phyloP scores from a whole-genome alignment of 2,329 filamentous ascomycete species.

The Arachnopeziza araneosa region DNA sequence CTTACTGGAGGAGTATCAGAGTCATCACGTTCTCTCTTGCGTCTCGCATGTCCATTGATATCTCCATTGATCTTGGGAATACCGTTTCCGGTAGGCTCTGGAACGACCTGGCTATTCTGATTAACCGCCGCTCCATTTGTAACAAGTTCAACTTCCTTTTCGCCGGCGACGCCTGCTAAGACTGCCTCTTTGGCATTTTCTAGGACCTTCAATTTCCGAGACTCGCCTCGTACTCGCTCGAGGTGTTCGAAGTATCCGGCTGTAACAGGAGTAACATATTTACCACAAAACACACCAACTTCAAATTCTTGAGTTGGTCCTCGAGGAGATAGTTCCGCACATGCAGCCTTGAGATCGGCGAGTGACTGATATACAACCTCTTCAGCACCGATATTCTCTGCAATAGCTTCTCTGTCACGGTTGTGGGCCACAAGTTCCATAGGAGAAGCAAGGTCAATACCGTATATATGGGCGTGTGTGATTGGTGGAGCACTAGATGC shows the following conservation, averaged over 20 bases:
- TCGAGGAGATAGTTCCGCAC: constrained; percentile 62
- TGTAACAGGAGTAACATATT: constrained; percentile 76
- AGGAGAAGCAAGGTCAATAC: constrained; percentile 68
- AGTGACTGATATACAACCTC: constrained; percentile 74
- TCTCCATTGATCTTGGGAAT: constrained; percentile 16
- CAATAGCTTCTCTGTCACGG: constrained; percentile 54
- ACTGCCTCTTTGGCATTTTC: constrained; percentile 61
- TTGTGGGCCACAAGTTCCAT: constrained; percentile 67
- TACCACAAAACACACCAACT: constrained; percentile 85
- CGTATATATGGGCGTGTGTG: constrained; percentile 82
- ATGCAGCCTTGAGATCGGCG: constrained; percentile 73
- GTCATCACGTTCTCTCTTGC: constrained; percentile 26
- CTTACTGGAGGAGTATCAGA: constrained; percentile 26
- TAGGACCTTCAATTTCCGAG: constrained; percentile 59
- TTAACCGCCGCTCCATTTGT: constrained; percentile 55
- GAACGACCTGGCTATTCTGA: constrained; percentile 50
- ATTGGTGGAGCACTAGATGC: constrained; percentile 78
- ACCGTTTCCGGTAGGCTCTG: constrained; percentile 23
- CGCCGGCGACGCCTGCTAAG: constrained; percentile 54
- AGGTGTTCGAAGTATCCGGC: constrained; percentile 79
- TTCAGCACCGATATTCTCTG: constrained; percentile 65
- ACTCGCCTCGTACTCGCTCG: constrained; percentile 65
- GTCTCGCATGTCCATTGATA: constrained; percentile 19
- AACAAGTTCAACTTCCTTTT: constrained; percentile 56
- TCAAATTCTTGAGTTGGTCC: constrained; percentile 65